Percentiles rank a stretch among this genome's conserved stretches.
phyloP scores from a whole-genome alignment of 2,329 filamentous ascomycete species.

The Neonectria coccinea region DNA sequence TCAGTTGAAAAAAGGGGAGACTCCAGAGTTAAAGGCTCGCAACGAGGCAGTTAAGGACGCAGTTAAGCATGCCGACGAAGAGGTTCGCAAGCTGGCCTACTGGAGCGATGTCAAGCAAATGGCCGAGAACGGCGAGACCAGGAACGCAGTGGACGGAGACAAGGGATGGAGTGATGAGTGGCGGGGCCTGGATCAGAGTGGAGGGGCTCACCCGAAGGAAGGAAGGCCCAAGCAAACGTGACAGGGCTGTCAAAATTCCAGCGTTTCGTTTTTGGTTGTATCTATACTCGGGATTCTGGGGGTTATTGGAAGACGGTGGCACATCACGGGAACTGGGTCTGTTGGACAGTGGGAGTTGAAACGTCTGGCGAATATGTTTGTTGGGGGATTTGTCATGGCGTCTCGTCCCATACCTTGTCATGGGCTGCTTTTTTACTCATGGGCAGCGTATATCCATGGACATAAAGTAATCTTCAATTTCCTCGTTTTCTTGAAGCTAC shows the following conservation, averaged over 20 bases:
- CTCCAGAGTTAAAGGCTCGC: conserved; percentile 53
- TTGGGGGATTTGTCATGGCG: neutral
- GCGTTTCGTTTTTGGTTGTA: conserved; percentile 11
- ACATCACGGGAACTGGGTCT: conserved; percentile 7
- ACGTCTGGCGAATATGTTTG: conserved; percentile 9
- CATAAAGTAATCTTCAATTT: neutral
- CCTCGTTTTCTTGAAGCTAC: neutral
- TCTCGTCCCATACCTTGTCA: neutral
- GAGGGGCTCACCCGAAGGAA: conserved; percentile 54
- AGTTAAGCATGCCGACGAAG: conserved; percentile 79
- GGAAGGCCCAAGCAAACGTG: conserved; percentile 39
- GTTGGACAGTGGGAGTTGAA: conserved; percentile 7
- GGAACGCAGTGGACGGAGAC: conserved; percentile 56
- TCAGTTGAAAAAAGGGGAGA: conserved; percentile 54
- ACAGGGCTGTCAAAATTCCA: conserved; percentile 17
- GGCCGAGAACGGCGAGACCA: conserved; percentile 64
- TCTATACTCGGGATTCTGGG: conserved; percentile 17
- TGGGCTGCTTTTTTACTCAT: conserved; percentile 1
- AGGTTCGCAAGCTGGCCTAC: conserved; percentile 84
- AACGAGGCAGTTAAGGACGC: conserved; percentile 79
- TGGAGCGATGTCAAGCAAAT: conserved; percentile 87
- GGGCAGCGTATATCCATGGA: neutral
- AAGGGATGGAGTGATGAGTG: conserved; percentile 56
- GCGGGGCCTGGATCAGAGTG: conserved; percentile 66
- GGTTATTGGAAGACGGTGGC: conserved; percentile 1